Percentiles rank a stretch among this genome's conserved stretches.
These are phyloP conservation scores for Corniculantispora saksenae DNA, from an alignment of 2,329 filamentous ascomycete genomes.

Conservation along the genomic window DNA sequence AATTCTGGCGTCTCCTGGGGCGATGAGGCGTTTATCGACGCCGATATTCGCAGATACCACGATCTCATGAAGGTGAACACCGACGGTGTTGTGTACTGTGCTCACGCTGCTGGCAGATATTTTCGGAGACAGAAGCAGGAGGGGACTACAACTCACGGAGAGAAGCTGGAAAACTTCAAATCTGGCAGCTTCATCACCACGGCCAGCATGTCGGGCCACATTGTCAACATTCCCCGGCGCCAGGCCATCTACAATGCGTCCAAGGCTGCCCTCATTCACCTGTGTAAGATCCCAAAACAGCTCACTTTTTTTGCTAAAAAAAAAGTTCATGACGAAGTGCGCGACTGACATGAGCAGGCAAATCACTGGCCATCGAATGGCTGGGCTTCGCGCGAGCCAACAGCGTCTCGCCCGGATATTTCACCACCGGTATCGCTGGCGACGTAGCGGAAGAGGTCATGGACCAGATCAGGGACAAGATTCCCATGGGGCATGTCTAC, in stretches of 20 bases:
- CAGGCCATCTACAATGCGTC: slow-evolving; percentile 11
- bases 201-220: slow-evolving; percentile 75
- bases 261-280: slow-evolving; percentile 4
- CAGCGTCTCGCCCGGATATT: slow-evolving; percentile 11
- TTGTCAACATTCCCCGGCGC: slow-evolving; percentile 34
- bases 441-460: background rate
- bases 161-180: slow-evolving; percentile 59
- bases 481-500: slow-evolving; percentile 16
- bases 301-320: too few species aligned
- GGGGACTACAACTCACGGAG: slow-evolving; percentile 62
- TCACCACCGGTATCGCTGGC: slow-evolving; percentile 8
- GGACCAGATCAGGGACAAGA: slow-evolving; percentile 5
- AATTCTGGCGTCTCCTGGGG: slow-evolving; percentile 78
- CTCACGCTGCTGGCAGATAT: slow-evolving; percentile 66
- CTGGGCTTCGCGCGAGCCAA: slow-evolving; percentile 13
- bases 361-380: slow-evolving; percentile 14
- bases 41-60: slow-evolving; percentile 62
- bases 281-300: background rate
- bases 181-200: slow-evolving; percentile 76
- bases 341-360: background rate
- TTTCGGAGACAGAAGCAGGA: slow-evolving; percentile 71
- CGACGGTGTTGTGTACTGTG: slow-evolving; percentile 77
- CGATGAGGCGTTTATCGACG: slow-evolving; percentile 67
- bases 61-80: slow-evolving; percentile 72
- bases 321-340: too few species aligned